These are phyloP conservation scores for Verticillium isaacii DNA, from an alignment of 2,329 filamentous ascomycete genomes.

Conservation along the genomic window DNA sequence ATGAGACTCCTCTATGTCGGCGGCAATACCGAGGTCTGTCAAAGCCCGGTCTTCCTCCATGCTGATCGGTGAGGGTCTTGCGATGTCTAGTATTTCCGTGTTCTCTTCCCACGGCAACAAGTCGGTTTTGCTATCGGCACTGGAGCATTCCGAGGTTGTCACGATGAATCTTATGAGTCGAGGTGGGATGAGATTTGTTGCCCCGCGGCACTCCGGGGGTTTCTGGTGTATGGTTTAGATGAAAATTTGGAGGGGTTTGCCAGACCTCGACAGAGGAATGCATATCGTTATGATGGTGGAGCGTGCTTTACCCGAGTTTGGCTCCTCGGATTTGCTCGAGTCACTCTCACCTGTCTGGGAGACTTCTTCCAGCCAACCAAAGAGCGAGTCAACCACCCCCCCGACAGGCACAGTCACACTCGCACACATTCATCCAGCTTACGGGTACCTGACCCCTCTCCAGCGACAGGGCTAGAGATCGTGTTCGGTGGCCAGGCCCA, in stretches of 20 bases:
- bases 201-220: background rate
- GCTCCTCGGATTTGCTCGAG: background rate
- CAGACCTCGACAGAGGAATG: background rate
- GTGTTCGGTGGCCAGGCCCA: too few species aligned
- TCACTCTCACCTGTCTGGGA: background rate
- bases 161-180: background rate
- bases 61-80: background rate
- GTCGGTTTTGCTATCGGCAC: background rate
- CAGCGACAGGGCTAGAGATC: too few species aligned
- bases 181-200: constrained; percentile 2
- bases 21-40: constrained; percentile 65
- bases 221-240: background rate
- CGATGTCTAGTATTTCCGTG: background rate
- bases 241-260: constrained; percentile 4
- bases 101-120: background rate
- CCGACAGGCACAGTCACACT: too few species aligned
- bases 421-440: too few species aligned
- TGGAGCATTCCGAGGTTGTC: background rate
- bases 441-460: too few species aligned
- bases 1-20: constrained; percentile 54
- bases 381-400: too few species aligned
- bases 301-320: background rate
- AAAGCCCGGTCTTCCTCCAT: constrained; percentile 76
- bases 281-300: background rate
- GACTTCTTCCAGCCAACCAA: too few species aligned